phyloP scores from a whole-genome alignment of 202 grass and related monocot genomes.

The Schoenoplectus triqueter region DNA sequence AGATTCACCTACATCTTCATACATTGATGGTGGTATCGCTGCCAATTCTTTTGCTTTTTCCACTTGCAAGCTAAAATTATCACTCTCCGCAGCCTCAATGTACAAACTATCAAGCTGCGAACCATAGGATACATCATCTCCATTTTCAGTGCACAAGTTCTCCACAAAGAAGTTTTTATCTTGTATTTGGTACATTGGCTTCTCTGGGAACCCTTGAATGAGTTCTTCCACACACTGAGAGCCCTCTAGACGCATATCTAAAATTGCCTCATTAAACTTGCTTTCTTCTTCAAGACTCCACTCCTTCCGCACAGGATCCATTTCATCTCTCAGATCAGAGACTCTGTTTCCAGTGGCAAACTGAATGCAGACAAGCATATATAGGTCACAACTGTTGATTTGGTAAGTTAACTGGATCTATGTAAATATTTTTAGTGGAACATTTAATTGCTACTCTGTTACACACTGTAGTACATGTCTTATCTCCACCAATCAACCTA shows the following conservation, averaged over 20 bases:
- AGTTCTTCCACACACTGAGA: slow-evolving; percentile 32
- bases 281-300: slow-evolving; percentile 44
- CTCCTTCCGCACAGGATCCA: slow-evolving; percentile 38
- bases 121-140: not conserved
- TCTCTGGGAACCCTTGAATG: slow-evolving; percentile 30
- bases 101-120: not conserved
- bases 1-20: not conserved
- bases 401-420: slow-evolving; percentile 25
- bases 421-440: slow-evolving; percentile 19
- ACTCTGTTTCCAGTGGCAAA: not conserved
- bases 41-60: not conserved
- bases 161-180: slow-evolving; percentile 31
- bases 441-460: slow-evolving; percentile 29
- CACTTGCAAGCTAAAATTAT: slow-evolving; percentile 30
- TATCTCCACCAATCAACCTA: slow-evolving; percentile 10
- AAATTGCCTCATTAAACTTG: slow-evolving; percentile 39
- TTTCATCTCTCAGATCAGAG: not conserved
- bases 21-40: not conserved
- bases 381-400: not conserved
- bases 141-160: slow-evolving; percentile 22
- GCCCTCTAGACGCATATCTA: slow-evolving; percentile 11
- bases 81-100: not conserved
- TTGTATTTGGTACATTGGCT: slow-evolving; percentile 41
- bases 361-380: not conserved
- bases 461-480: slow-evolving; percentile 11